These are phyloP conservation scores for Paramecium tetraurelia DNA, from an alignment of 73 alveolate species.

Conservation along the genomic window DNA sequence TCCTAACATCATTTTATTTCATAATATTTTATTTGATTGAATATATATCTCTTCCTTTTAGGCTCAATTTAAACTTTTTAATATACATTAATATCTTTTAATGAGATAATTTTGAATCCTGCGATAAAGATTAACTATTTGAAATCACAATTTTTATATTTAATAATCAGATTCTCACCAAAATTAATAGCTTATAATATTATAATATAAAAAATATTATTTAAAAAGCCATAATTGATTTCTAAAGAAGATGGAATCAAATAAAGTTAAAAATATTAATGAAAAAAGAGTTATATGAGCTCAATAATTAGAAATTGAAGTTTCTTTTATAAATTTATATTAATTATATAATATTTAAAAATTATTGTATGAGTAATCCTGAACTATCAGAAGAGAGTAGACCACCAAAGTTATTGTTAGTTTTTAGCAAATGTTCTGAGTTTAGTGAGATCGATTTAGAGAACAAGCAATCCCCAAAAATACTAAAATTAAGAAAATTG, in stretches of 20 bases:
- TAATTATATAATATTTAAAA: background rate
- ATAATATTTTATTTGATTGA: too few species aligned
- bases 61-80: background rate
- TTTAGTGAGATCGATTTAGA: slow-evolving; percentile 35
- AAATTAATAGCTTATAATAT: background rate
- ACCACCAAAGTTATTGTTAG: background rate
- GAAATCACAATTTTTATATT: background rate
- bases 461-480: background rate
- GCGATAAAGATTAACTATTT: background rate
- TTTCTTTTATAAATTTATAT: background rate
- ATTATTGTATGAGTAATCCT: slow-evolving; percentile 14
- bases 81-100: too few species aligned
- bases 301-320: background rate
- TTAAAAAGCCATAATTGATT: background rate
- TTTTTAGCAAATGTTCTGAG: slow-evolving; percentile 22
- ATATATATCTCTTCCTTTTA: too few species aligned
- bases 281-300: background rate
- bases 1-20: background rate
- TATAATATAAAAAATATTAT: background rate
- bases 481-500: background rate
- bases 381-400: background rate
- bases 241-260: background rate
- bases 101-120: background rate
- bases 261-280: background rate
- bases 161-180: background rate